phyloP scores from a whole-genome alignment of 805 yeast species.

The Yamadazyma paraphyllophila region DNA sequence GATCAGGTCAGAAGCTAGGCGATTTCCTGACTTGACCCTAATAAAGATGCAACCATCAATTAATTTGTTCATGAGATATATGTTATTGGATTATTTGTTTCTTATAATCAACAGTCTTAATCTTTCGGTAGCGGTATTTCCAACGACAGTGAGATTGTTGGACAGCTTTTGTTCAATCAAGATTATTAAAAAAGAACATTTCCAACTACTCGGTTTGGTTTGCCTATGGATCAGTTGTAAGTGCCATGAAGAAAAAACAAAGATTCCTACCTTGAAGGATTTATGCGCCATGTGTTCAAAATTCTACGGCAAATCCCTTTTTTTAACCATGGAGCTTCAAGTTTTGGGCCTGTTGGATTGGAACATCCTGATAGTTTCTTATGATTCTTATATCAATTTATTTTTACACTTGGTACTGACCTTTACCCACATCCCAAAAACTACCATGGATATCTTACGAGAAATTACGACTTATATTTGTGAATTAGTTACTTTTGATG shows the following conservation, averaged over 20 bases:
- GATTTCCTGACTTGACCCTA: constrained; percentile 31
- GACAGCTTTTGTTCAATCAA: constrained; percentile 44
- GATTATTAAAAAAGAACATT: constrained; percentile 45
- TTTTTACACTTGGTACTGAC: too few species aligned
- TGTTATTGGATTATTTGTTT: constrained; percentile 42
- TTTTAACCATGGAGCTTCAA: constrained; percentile 68
- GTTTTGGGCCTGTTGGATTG: constrained; percentile 62
- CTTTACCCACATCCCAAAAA: too few species aligned
- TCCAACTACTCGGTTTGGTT: constrained; percentile 43
- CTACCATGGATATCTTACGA: too few species aligned
- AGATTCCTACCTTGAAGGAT: constrained; percentile 53
- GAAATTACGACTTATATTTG: too few species aligned
- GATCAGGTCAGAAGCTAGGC: constrained; percentile 25
- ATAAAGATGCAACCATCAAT: constrained; percentile 47
- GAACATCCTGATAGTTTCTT: too few species aligned
- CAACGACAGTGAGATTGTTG: constrained; percentile 43
- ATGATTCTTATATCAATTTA: too few species aligned
- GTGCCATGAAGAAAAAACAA: constrained; percentile 53
- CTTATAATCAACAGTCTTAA: constrained; percentile 42
- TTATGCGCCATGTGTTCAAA: constrained; percentile 57
- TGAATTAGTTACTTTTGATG: too few species aligned
- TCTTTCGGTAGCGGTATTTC: constrained; percentile 40
- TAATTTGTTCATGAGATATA: constrained; percentile 42
- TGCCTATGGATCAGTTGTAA: constrained; percentile 45
- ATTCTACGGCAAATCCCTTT: constrained; percentile 52